Evolutionary conservation across 2,329 filamentous ascomycete species (phyloP).

Genomic region (Ceratocystis harringtonii): DNA sequence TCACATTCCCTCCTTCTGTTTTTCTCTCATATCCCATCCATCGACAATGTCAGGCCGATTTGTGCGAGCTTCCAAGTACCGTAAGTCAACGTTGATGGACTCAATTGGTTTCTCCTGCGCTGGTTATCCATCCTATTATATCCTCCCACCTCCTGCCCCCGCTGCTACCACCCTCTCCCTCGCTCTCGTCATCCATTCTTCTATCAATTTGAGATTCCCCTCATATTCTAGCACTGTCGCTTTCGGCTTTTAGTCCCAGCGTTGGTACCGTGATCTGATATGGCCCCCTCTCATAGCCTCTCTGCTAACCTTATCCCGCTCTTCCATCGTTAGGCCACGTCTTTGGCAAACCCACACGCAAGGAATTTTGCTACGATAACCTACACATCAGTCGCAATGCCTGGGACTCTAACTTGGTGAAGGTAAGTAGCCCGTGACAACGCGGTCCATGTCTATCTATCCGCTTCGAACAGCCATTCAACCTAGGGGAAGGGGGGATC

Average conservation of each 20-base stretch:
- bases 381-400: conserved; percentile 94
- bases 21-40: conserved; percentile 15
- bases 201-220: conserved; percentile 12
- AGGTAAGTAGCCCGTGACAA: conserved; percentile 42
- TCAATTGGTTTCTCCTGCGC: neutral
- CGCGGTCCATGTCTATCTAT: too few species aligned
- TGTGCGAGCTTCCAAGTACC: conserved; percentile 54
- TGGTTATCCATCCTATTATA: neutral
- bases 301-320: conserved; percentile 21
- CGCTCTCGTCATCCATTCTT: neutral
- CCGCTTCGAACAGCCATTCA: neutral
- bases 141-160: neutral
- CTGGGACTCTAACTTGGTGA: conserved; percentile 97
- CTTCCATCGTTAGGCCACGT: conserved; percentile 59
- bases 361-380: conserved; percentile 98
- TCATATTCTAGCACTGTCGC: neutral
- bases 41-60: conserved; percentile 46
- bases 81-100: conserved; percentile 30
- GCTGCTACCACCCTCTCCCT: neutral
- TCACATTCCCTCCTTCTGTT: neutral
- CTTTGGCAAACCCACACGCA: conserved; percentile 88
- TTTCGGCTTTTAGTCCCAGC: neutral
- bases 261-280: neutral
- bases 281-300: neutral
- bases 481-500: neutral